Conservation (phyloP, 495 filamentous ascomycete species). For the Hypoxylon intermedium region DNA sequence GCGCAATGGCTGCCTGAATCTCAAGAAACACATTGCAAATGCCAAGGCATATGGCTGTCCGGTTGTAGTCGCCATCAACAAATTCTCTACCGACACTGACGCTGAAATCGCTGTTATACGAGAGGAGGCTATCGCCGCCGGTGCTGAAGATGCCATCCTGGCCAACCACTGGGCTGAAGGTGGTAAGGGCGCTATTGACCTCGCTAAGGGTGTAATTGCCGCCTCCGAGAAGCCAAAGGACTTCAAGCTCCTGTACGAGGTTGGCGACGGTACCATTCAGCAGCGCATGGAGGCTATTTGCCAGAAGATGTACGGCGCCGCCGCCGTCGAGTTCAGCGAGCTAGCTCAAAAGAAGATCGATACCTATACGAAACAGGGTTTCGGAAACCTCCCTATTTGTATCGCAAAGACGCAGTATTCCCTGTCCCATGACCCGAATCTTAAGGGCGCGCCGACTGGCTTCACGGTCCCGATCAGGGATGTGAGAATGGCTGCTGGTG, state of each 20-base stretch:
- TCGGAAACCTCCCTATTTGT: slow-evolving; percentile 91
- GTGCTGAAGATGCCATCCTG: slow-evolving; percentile 90
- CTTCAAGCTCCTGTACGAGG: slow-evolving; percentile 85
- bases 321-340: slow-evolving; percentile 89
- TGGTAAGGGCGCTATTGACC: slow-evolving; percentile 86
- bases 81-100: slow-evolving; percentile 90
- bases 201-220: slow-evolving; percentile 85
- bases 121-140: slow-evolving; percentile 90
- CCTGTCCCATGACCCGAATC: slow-evolving; percentile 87
- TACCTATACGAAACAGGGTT: slow-evolving; percentile 90
- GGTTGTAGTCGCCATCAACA: slow-evolving; percentile 98
- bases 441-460: slow-evolving; percentile 96
- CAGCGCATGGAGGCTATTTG: slow-evolving; percentile 92
- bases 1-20: slow-evolving; percentile 86
- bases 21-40: slow-evolving; percentile 92
- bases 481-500: slow-evolving; percentile 91
- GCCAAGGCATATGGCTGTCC: slow-evolving; percentile 88
- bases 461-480: slow-evolving; percentile 96
- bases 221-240: slow-evolving; percentile 85
- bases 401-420: slow-evolving; percentile 99
- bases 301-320: slow-evolving; percentile 91
- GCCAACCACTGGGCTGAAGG: slow-evolving; percentile 98
- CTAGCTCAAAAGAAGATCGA: slow-evolving; percentile 95
- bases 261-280: slow-evolving; percentile 77
- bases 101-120: slow-evolving; percentile 88